These are phyloP conservation scores for Beauveria medogensis DNA, from an alignment of 2,329 filamentous ascomycete species.

Conservation along the genomic window DNA sequence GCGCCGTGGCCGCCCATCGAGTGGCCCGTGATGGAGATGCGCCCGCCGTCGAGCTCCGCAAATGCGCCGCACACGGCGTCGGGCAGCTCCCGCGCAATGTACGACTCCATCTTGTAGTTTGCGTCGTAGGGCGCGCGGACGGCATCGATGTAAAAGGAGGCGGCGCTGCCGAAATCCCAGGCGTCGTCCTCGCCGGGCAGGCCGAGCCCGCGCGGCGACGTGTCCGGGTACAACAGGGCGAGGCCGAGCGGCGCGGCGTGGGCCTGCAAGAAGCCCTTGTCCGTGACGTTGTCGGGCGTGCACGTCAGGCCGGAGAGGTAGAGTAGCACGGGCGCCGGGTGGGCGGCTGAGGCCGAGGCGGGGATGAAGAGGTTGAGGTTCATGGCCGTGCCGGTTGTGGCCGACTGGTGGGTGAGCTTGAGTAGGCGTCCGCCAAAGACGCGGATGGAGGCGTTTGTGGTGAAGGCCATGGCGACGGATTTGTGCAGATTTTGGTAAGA, in stretches of 20 bases:
- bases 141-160: conserved; percentile 92
- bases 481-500: conserved; percentile 16
- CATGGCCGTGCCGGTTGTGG: conserved; percentile 79
- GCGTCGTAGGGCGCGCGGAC: conserved; percentile 62
- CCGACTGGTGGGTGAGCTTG: conserved; percentile 82
- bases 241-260: conserved; percentile 72
- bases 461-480: conserved; percentile 62
- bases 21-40: conserved; percentile 84
- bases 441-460: conserved; percentile 80
- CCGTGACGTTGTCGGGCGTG: conserved; percentile 76
- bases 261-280: conserved; percentile 87
- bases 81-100: conserved; percentile 85
- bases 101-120: conserved; percentile 91
- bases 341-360: conserved; percentile 48
- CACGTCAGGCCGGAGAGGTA: conserved; percentile 94
- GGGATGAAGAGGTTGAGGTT: conserved; percentile 88
- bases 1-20: conserved; percentile 97
- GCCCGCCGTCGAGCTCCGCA: conserved; percentile 56
- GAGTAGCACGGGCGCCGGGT: conserved; percentile 71
- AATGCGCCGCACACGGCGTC: conserved; percentile 64
- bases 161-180: conserved; percentile 87
- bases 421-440: conserved; percentile 91
- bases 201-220: conserved; percentile 75
- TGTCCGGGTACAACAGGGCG: conserved; percentile 93
- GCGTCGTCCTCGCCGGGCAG: conserved; percentile 78